Percentiles rank a stretch among this genome's conserved stretches.
Evolutionary conservation across 1,284 basidiomycete species (phyloP).

Genomic region (Ceratobasidium sp.): DNA sequence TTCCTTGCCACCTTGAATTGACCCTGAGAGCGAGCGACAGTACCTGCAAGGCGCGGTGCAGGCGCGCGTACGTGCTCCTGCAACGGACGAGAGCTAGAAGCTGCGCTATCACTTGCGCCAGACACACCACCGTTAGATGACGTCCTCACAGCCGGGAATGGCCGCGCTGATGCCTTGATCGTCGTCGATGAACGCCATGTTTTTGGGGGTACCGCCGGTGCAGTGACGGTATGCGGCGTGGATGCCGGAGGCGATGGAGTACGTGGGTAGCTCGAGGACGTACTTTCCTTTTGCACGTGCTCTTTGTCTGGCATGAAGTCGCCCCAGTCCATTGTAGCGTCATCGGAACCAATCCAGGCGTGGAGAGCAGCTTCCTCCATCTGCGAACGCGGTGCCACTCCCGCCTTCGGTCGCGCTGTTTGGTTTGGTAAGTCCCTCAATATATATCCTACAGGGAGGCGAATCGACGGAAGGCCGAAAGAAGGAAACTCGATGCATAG

Average conservation of each 20-base stretch:
- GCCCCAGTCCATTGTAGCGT: too few species aligned
- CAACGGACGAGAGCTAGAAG: background rate
- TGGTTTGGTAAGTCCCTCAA: too few species aligned
- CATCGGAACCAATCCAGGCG: too few species aligned
- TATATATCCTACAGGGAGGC: too few species aligned
- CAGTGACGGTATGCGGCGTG: background rate
- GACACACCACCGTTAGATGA: background rate
- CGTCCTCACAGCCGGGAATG: background rate
- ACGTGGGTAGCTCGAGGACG: too few species aligned
- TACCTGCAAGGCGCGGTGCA: background rate
- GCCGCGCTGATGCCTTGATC: background rate
- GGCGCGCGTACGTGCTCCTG: background rate
- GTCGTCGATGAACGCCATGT: background rate
- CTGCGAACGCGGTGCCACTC: too few species aligned
- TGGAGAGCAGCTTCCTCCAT: too few species aligned
- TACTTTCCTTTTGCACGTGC: background rate
- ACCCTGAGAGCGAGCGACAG: background rate
- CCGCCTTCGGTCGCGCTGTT: too few species aligned
- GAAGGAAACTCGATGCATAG: too few species aligned
- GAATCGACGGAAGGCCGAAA: too few species aligned
- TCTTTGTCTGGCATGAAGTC: too few species aligned
- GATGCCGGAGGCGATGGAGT: background rate
- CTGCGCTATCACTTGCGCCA: background rate
- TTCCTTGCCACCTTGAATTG: background rate
- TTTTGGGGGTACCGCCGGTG: background rate